Conservation (phyloP, 805 yeast species). For the Gaillardinia entomophila region DNA sequence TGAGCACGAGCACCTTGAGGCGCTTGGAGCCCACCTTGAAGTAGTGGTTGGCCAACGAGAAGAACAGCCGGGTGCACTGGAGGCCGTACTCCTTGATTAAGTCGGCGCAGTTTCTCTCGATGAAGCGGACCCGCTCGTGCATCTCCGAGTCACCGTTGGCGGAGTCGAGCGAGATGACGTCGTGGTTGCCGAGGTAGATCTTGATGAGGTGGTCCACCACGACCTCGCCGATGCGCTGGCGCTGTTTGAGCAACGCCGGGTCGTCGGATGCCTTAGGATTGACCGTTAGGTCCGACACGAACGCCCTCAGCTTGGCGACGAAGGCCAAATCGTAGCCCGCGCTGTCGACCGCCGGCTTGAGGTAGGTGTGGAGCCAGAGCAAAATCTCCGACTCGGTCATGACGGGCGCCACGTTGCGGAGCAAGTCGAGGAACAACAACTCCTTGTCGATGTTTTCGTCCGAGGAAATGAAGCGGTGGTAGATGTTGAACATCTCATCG, state of each 20-base stretch:
- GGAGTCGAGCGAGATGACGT: conserved; percentile 10
- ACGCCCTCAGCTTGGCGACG: conserved; percentile 23
- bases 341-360: conserved; percentile 51
- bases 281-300: conserved; percentile 16
- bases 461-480: conserved; percentile 23
- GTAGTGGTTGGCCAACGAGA: conserved; percentile 28
- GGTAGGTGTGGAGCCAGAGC: conserved; percentile 46
- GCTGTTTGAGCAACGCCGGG: conserved; percentile 8
- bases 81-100: conserved; percentile 40
- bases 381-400: conserved; percentile 26
- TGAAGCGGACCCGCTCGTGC: conserved; percentile 48
- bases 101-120: conserved; percentile 36
- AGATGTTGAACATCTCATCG: conserved; percentile 30
- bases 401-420: conserved; percentile 27
- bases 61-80: conserved; percentile 29
- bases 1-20: conserved; percentile 30
- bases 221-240: conserved; percentile 14
- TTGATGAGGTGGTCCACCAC: conserved; percentile 20
- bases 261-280: conserved; percentile 15
- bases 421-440: conserved; percentile 31
- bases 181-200: conserved; percentile 18
- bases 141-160: conserved; percentile 27
- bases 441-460: conserved; percentile 26
- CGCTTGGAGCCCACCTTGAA: conserved; percentile 29
- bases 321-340: conserved; percentile 45